Conservation (phyloP, 768 basidiomycete species). For the Ephemerocybe angulata region DNA sequence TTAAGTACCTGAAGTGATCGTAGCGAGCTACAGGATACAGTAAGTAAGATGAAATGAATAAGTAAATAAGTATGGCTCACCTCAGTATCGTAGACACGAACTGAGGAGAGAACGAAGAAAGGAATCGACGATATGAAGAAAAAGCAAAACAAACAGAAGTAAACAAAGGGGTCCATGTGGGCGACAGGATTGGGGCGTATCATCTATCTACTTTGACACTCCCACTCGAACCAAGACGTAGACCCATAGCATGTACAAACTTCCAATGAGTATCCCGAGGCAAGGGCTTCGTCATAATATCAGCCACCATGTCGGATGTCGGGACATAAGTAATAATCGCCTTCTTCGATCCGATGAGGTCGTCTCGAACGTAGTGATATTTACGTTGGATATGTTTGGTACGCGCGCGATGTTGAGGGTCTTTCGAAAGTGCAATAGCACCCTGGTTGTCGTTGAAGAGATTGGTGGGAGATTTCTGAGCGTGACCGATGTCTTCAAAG, state of each 20-base stretch:
- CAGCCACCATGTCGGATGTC: conserved; percentile 15
- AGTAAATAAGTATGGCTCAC: no score
- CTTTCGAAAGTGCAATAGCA: conserved; percentile 19
- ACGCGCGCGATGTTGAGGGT: conserved; percentile 21
- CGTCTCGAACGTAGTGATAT: conserved; percentile 27
- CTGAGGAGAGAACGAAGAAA: no score
- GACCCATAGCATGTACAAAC: conserved; percentile 21
- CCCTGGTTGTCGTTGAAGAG: conserved; percentile 22
- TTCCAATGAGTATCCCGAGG: conserved; percentile 15
- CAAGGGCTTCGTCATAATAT: conserved; percentile 16
- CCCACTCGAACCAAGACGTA: conserved; percentile 20
- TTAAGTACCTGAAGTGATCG: no score
- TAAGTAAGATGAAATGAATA: no score
- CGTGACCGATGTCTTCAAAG: conserved; percentile 2
- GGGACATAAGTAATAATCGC: conserved; percentile 11
- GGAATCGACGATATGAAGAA: no score
- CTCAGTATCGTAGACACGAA: no score
- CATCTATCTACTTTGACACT: conserved; percentile 18
- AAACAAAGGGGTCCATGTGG: no score
- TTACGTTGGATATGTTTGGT: conserved; percentile 38
- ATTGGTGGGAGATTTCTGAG: conserved; percentile 10
- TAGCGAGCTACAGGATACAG: no score
- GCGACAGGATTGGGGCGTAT: no score
- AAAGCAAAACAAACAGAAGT: no score
- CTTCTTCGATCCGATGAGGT: conserved; percentile 10